Conservation (phyloP, 805 yeast genomes). For the Saccharomycopsis vini region DNA sequence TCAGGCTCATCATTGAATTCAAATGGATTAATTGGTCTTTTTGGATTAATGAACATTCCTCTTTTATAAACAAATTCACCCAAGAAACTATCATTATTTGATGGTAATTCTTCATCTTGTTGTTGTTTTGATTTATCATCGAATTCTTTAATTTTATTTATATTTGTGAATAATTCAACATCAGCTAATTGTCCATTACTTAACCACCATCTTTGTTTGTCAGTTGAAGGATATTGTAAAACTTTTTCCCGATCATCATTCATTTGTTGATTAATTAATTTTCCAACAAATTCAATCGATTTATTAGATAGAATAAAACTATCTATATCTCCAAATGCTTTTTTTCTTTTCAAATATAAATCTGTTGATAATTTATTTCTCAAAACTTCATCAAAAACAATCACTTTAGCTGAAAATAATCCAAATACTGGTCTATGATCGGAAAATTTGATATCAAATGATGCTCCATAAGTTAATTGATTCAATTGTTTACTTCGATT, state of each 20-base stretch:
- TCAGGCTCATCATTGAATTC: conserved; percentile 41
- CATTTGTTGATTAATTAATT: conserved; percentile 23
- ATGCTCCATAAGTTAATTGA: conserved; percentile 53
- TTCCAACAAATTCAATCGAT: conserved; percentile 19
- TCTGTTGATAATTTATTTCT: conserved; percentile 43
- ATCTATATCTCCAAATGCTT: conserved; percentile 36
- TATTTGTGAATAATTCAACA: conserved; percentile 34
- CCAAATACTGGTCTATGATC: conserved; percentile 92
- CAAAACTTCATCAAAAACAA: conserved; percentile 51
- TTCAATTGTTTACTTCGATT: conserved; percentile 48
- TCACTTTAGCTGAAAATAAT: conserved; percentile 51
- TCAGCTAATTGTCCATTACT: conserved; percentile 69
- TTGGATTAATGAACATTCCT: conserved; percentile 56
- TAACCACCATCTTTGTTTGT: conserved; percentile 84
- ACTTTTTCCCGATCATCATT: conserved; percentile 21
- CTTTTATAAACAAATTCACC: conserved; percentile 16
- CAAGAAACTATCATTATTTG: conserved; percentile 18
- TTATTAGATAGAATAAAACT: conserved; percentile 19
- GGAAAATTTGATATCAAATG: conserved; percentile 52
- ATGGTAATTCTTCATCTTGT: background rate
- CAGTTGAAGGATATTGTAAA: conserved; percentile 87
- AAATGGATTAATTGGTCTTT: conserved; percentile 67
- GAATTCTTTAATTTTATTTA: conserved; percentile 4
- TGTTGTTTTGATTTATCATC: background rate
- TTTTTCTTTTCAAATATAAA: conserved; percentile 45